Evolutionary conservation across 1,284 basidiomycete genomes (phyloP).

Genomic region (Naganishia liquefaciens): DNA sequence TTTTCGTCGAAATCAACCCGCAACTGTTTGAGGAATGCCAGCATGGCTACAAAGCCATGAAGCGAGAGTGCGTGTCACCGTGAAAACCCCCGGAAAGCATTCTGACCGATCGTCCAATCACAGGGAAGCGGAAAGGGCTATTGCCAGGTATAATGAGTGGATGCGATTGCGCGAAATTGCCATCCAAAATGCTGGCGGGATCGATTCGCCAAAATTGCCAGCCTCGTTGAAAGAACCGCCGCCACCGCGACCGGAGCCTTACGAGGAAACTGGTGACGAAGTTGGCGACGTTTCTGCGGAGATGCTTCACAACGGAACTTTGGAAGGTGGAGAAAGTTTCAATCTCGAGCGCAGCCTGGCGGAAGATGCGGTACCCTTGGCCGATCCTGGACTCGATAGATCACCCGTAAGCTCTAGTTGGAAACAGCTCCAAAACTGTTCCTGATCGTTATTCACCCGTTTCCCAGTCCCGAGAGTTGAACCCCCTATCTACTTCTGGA

Average conservation of each 20-base stretch:
- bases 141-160: constrained; percentile 80
- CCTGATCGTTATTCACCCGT: constrained; percentile 6
- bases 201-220: constrained; percentile 63
- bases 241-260: constrained; percentile 65
- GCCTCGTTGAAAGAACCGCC: constrained; percentile 70
- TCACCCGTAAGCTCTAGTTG: constrained; percentile 52
- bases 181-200: constrained; percentile 65
- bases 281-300: constrained; percentile 84
- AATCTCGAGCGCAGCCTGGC: constrained; percentile 74
- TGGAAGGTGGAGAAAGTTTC: constrained; percentile 63
- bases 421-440: neutral
- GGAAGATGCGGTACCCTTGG: constrained; percentile 82
- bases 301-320: constrained; percentile 59
- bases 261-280: constrained; percentile 68
- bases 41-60: constrained; percentile 88
- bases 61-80: constrained; percentile 67
- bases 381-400: constrained; percentile 70
- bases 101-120: constrained; percentile 15
- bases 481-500: constrained; percentile 33
- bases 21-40: constrained; percentile 92
- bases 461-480: constrained; percentile 32
- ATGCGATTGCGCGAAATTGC: constrained; percentile 74
- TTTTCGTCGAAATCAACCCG: constrained; percentile 99
- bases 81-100: constrained; percentile 23
- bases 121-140: constrained; percentile 80